phyloP scores from a whole-genome alignment of 306 rosid genomes.

The Fragaria vesca region DNA sequence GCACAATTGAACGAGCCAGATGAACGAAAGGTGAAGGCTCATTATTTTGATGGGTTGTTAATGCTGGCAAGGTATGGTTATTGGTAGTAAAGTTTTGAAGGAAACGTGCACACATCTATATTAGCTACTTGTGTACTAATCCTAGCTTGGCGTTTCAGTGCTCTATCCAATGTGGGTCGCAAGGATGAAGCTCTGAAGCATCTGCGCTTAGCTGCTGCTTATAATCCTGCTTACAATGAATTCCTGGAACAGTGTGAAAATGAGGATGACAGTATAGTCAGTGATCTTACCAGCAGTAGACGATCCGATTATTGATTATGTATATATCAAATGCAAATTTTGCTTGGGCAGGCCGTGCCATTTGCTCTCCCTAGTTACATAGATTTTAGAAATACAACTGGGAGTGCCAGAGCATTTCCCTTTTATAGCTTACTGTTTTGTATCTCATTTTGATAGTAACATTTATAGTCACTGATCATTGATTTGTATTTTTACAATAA shows the following conservation, averaged over 20 bases:
- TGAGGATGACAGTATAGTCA: constrained; percentile 46
- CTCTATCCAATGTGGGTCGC: constrained; percentile 61
- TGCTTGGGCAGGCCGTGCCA: not conserved
- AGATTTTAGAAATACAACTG: not conserved
- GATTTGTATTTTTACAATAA: not conserved
- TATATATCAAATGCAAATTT: not conserved
- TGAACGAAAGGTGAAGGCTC: constrained; percentile 64
- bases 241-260: constrained; percentile 66
- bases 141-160: constrained; percentile 45
- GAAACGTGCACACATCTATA: not conserved
- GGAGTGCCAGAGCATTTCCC: not conserved
- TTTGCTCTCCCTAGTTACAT: not conserved
- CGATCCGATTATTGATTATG: constrained; percentile 54
- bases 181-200: constrained; percentile 74
- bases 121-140: not conserved
- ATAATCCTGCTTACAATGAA: constrained; percentile 55
- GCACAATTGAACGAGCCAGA: constrained; percentile 76
- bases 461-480: not conserved
- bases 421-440: not conserved
- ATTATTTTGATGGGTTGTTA: constrained; percentile 77
- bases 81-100: not conserved
- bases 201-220: constrained; percentile 72
- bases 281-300: constrained; percentile 66
- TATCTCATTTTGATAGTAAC: not conserved
- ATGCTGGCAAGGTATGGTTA: constrained; percentile 65